phyloP scores from a whole-genome alignment of 805 yeast species.

The Ogataea naganishii region DNA sequence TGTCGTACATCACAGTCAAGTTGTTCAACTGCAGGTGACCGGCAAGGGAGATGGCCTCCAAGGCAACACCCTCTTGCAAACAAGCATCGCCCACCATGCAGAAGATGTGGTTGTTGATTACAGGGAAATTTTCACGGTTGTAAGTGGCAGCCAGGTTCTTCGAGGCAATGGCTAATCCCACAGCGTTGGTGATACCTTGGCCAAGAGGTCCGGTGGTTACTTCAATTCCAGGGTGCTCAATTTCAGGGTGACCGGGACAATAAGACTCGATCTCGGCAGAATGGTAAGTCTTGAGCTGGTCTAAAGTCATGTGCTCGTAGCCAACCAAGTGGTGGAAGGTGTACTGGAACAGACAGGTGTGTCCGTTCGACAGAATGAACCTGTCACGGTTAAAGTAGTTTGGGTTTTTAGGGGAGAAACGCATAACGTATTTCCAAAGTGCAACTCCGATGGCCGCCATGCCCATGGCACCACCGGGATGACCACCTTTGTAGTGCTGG shows the following conservation, averaged over 20 bases:
- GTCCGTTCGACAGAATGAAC: conserved; percentile 30
- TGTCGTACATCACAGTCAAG: conserved; percentile 27
- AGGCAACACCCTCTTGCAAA: conserved; percentile 30
- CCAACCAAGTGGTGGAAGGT: conserved; percentile 21
- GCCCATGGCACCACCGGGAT: conserved; percentile 40
- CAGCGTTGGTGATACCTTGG: conserved; percentile 32
- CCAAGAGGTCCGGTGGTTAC: conserved; percentile 34
- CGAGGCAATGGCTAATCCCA: conserved; percentile 30
- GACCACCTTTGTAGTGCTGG: conserved; percentile 28
- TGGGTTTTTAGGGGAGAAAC: conserved; percentile 22
- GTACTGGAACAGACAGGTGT: conserved; percentile 27
- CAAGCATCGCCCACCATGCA: conserved; percentile 32
- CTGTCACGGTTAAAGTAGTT: conserved; percentile 28
- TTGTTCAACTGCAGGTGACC: conserved; percentile 29
- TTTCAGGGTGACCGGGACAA: conserved; percentile 34
- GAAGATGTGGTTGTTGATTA: conserved; percentile 22
- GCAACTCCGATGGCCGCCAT: conserved; percentile 31
- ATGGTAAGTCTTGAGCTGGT: conserved; percentile 26
- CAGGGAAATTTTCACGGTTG: conserved; percentile 23
- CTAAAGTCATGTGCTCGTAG: conserved; percentile 24
- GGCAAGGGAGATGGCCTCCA: conserved; percentile 30
- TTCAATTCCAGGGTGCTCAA: conserved; percentile 28
- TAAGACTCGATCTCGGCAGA: conserved; percentile 15
- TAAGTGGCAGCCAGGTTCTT: conserved; percentile 26
- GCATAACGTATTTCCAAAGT: conserved; percentile 25